Evolutionary conservation across 140 eudicot species (phyloP), one percentile per base, ranked within the genome.

Genomic region (Ambrosia hybrid): DNA sequence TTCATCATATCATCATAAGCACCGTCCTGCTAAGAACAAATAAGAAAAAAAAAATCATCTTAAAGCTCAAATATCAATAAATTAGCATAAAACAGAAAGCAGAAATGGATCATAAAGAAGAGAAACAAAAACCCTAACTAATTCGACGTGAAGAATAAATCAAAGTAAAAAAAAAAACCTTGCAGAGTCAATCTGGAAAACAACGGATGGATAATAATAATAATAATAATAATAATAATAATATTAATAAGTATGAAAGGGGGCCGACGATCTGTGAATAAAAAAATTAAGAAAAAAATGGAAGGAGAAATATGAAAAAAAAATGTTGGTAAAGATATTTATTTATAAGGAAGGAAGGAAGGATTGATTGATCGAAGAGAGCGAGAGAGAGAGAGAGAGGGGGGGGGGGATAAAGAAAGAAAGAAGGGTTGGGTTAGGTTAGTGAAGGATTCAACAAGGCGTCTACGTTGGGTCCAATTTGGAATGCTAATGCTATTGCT

Each of bases 1-100:
- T 85, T 88, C 95, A 88, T 83, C 89, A 51, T 78, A 74, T 56
- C 82, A 81, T 15, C 73, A 70, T 65, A 48, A 71, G 61, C 78
- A 56, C 34, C 74, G 33, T 38, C 65, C 69, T 51, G 58, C 61
- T 56, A 33, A 65, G 33, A 63, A 45, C 26, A 21, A 21, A 21
- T 21, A 21, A 21, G 26, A 21, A 21, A 21, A 21, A 21, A 21
- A 56, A 51, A 9, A 58, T 68, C 26, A 57, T 41, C 70, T 72
- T 5, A 46, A 70, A 69, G 57, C 71, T 68, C 59, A 21, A 21
- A 21, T 21, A 21, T 21, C 26, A 21, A 21, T 21, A 46, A 52
- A 52, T 77, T 9, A 52, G 51, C 46, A 61, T 39, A 3, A 62
- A 62, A 4, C 17, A 76, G 48, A 12, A 36, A 61, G 3, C 30